phyloP scores from a whole-genome alignment of 2,329 filamentous ascomycete species.

The Ophiosphaerella herpotricha region DNA sequence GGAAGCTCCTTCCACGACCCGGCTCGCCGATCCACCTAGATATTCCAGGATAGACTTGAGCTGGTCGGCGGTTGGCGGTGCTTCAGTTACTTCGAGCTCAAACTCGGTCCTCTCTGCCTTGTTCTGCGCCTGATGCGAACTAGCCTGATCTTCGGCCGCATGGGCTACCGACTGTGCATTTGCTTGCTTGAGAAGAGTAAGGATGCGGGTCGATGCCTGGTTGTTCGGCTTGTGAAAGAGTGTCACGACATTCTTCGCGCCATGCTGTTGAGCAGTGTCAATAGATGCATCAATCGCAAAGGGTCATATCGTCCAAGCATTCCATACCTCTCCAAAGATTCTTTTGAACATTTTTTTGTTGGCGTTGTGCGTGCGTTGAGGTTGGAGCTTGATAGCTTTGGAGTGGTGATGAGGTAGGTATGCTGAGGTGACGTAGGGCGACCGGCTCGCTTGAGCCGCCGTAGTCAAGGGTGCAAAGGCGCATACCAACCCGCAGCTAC shows the following conservation, averaged over 20 bases:
- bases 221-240: conserved; percentile 88
- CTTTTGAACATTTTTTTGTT: conserved; percentile 50
- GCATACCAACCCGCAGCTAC: neutral
- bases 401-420: conserved; percentile 12
- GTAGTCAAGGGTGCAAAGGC: neutral
- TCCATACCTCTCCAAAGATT: conserved; percentile 53
- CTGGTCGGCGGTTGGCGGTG: conserved; percentile 79
- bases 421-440: conserved; percentile 25
- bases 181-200: conserved; percentile 78
- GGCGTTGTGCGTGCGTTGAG: conserved; percentile 7
- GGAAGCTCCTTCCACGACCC: conserved; percentile 75
- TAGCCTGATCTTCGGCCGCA: conserved; percentile 76
- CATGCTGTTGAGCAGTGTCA: conserved; percentile 42
- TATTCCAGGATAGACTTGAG: conserved; percentile 84
- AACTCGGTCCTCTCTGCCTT: conserved; percentile 70
- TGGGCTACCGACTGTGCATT: conserved; percentile 70
- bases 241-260: conserved; percentile 78
- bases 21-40: conserved; percentile 62
- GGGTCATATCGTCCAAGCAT: neutral
- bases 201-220: conserved; percentile 72
- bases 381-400: conserved; percentile 18
- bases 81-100: conserved; percentile 83
- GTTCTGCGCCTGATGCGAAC: conserved; percentile 66
- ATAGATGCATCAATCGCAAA: neutral
- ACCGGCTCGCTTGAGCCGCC: conserved; percentile 11